Percentiles rank a stretch among this genome's conserved stretches.
phyloP scores from a whole-genome alignment of 495 filamentous ascomycete genomes.

The Podospora sp. region DNA sequence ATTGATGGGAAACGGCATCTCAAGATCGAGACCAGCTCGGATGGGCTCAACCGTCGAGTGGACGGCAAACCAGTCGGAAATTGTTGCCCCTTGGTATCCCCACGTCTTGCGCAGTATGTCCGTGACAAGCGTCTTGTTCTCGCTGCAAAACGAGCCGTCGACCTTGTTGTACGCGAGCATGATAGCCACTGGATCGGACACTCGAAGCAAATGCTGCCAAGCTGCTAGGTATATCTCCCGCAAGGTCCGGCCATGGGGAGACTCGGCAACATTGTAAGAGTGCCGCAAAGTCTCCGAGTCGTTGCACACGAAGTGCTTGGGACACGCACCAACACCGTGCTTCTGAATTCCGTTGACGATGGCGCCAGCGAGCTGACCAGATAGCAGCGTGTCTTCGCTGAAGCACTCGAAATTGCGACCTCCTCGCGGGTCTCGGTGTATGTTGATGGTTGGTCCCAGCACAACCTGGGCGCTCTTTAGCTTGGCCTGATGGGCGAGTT shows the following conservation, averaged over 20 bases:
- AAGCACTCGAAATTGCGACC: not conserved
- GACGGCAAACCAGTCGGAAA: not conserved
- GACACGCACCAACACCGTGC: not conserved
- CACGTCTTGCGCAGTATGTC: not conserved
- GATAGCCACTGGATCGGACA: not conserved
- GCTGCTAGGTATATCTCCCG: not conserved
- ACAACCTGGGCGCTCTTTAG: not conserved
- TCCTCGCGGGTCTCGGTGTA: not conserved
- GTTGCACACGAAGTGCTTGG: not conserved
- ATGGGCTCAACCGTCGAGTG: not conserved
- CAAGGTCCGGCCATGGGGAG: not conserved
- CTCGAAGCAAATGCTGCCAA: not conserved
- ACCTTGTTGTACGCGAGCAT: not conserved
- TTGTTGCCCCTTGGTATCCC: not conserved
- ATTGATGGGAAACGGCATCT: constrained; percentile 1
- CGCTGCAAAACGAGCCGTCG: not conserved
- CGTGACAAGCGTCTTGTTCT: not conserved
- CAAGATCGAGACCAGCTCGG: not conserved
- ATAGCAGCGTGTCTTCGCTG: not conserved
- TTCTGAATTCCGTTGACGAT: not conserved
- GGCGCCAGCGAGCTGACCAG: not conserved
- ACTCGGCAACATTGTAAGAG: not conserved
- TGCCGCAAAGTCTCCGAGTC: not conserved
- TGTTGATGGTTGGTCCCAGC: not conserved
- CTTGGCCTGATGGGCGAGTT: not conserved